Evolutionary conservation across 805 yeast genomes (phyloP), one percentile per base, ranked within the genome.

Genomic region (Saccharomycopsis sp.): DNA sequence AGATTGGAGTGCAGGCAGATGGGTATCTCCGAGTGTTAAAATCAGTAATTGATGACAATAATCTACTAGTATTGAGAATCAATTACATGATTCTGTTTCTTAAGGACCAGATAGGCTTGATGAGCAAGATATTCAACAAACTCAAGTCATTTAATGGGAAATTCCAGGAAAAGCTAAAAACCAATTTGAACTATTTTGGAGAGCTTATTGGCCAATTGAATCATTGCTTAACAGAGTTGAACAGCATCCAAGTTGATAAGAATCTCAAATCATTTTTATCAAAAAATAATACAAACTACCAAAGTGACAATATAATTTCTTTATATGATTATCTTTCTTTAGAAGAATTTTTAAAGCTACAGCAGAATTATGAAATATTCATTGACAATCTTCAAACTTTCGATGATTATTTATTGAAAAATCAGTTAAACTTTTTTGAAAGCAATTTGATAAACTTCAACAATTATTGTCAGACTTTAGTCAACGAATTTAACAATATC

Each of bases 41-140:
- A 25, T 15, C 27, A 19, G n/a, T 21, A 3, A 21, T 45, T 15
- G 49, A 45, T 17, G 46, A 20, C n/a, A 45, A 45, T 15, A 45
- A 45, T 23, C 36, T 39, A 14, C 33, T 45, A 8, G 39, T 45
- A 6, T 31, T 42, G 20, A 45, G 42, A 36, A 41, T 45, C 27
- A 45, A 41, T 18, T 45, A 42, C n/a, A 27, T 45, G 35, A 45
- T 42, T n/a, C 33, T 27, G 31, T 45, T 45, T 45, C 29, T 45
- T 9, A 36, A 36, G 15, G 38, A 45, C 39, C 49, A 42, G 27
- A 45, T 45, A 5, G 34, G 28, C 3, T 19, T 42, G 8, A 45
- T 45, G 49, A 42, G 15, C 20, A 14, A 36, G 17, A 45, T 45
- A 12, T 45, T 42, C 34, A 27, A 23, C 14, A 23, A 29, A 8